Base-by-base conservation (phyloP, 441 rosid species). In the Gossypium armourianum region DNA sequence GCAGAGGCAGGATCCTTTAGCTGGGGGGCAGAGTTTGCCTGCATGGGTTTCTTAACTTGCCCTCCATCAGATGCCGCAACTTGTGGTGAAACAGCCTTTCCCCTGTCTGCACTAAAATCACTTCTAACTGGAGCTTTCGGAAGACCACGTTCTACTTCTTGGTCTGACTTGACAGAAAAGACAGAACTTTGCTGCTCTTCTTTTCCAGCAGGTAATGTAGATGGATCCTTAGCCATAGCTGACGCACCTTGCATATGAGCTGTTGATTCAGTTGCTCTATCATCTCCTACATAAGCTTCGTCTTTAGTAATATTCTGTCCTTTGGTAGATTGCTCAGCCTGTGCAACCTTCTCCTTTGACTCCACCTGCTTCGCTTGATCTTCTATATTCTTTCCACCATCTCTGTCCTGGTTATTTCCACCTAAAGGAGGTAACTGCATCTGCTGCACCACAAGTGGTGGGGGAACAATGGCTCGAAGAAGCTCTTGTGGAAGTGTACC, bases 401-500 rank as follows among this genome's bases (percentile, higher is more conserved):
- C 63, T 78, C 82, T 83, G 47, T 88, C 96, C 78, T 84, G 88
- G 82, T 80, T 79, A 73, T 81, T 86, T 78, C 80, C 89, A 69
- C 85, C 84, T 13, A 83, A 72, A 81, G 90, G 84, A 80, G 79
- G 75, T 62, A 83, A 55, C 66, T 81, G 83, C 77, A 82, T 90
- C 72, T 53, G 79, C 84, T 84, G 94, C 81, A 81, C 55, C 73
- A 91, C 98, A 78, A 95, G 90, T 61, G 90, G 89, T 28, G 96
- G 98, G 40, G 99, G 96, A 74, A 81, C 83, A 77, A 96, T 96
- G 80, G 96, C 93, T 81, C 73, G 87, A 76, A 91, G 97, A 84
- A 96, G 98, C 87, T 96, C 96, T 53, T 85, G 98, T 5, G 98
- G 99, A 67, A 92, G 93, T 63, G 88, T 82, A 71, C 90, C 88